Percentiles rank a stretch among this genome's conserved stretches.
Conservation (phyloP, 2,329 filamentous ascomycete species). For the Periglandula ipomoeae region DNA sequence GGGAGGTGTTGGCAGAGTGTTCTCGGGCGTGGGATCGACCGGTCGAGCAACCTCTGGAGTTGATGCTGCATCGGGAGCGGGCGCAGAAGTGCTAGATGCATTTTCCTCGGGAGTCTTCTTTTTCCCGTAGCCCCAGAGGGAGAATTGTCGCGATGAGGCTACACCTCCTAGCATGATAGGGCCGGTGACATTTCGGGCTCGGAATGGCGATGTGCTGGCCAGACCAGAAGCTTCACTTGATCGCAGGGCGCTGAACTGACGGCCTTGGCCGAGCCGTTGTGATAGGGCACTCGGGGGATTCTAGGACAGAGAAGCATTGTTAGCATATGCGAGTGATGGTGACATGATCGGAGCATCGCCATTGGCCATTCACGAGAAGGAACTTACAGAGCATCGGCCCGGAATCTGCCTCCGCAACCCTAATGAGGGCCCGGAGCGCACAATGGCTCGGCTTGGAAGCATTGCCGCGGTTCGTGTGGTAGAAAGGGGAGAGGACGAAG, state of each 20-base stretch:
- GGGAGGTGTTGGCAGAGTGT: constrained; percentile 11
- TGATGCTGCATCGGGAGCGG: constrained; percentile 10
- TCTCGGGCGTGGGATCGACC: constrained; percentile 8
- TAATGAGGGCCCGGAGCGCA: constrained; percentile 27
- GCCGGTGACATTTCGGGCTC: constrained; percentile 13
- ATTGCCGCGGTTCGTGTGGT: constrained; percentile 20
- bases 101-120: constrained; percentile 14
- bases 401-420: constrained; percentile 21
- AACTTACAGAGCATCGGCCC: constrained; percentile 18
- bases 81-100: constrained; percentile 7
- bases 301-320: constrained; percentile 6
- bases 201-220: constrained; percentile 15
- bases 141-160: constrained; percentile 21
- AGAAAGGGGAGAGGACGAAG: not conserved
- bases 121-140: constrained; percentile 26
- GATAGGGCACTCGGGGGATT: constrained; percentile 17
- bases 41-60: constrained; percentile 9
- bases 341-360: no score
- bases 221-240: constrained; percentile 12
- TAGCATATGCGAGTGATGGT: no score
- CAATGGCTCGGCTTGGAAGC: constrained; percentile 37
- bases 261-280: constrained; percentile 23
- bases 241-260: constrained; percentile 24
- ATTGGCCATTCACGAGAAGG: no score
- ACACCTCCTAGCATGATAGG: constrained; percentile 22